Conservation (phyloP, 1,139 yeast genomes). For the Hansenula anomala region DNA sequence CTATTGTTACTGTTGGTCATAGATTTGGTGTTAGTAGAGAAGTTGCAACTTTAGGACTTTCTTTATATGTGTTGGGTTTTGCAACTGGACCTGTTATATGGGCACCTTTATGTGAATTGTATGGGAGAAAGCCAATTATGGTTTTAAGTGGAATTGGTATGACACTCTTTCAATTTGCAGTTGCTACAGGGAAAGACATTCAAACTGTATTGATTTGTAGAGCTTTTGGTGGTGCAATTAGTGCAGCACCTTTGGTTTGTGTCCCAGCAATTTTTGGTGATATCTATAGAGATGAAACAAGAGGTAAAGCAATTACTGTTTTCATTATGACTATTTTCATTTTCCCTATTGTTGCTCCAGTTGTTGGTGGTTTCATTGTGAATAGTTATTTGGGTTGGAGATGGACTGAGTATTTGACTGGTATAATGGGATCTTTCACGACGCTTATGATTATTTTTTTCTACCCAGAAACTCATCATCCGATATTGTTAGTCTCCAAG, state of each 20-base stretch:
- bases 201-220: slow-evolving; percentile 72
- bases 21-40: slow-evolving; percentile 48
- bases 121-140: slow-evolving; percentile 62
- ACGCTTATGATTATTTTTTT: slow-evolving; percentile 36
- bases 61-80: slow-evolving; percentile 74
- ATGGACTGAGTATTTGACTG: slow-evolving; percentile 67
- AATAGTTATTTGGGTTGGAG: slow-evolving; percentile 64
- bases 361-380: slow-evolving; percentile 60
- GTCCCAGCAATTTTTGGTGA: slow-evolving; percentile 85
- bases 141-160: slow-evolving; percentile 51
- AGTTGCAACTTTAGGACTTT: slow-evolving; percentile 59
- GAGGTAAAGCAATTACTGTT: slow-evolving; percentile 69
- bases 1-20: slow-evolving; percentile 34
- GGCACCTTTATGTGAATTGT: slow-evolving; percentile 77
- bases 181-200: slow-evolving; percentile 66
- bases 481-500: slow-evolving; percentile 51
- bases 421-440: slow-evolving; percentile 49
- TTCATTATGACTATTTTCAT: slow-evolving; percentile 65
- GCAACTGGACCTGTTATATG: slow-evolving; percentile 79
- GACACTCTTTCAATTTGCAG: slow-evolving; percentile 60
- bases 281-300: slow-evolving; percentile 49
- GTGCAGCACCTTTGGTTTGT: slow-evolving; percentile 78
- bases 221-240: slow-evolving; percentile 70
- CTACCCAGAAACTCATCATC: slow-evolving; percentile 62
- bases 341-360: slow-evolving; percentile 76